phyloP scores from a whole-genome alignment of 345 rosid species.

The Sonneratia alba region DNA sequence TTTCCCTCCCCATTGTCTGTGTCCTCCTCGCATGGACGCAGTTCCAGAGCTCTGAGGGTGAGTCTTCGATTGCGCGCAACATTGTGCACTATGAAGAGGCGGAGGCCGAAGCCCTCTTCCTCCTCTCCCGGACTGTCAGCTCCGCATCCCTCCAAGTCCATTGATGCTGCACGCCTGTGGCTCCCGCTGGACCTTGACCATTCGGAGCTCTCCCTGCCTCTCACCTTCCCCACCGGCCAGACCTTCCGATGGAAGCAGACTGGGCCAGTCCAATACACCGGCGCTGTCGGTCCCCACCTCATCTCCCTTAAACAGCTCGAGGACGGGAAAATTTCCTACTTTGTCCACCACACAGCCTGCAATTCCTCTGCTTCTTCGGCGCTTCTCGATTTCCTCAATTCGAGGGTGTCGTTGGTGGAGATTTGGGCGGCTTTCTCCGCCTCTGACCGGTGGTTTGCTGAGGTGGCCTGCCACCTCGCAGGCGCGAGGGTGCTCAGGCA shows the following conservation, averaged over 20 bases:
- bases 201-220: constrained; percentile 61
- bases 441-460: constrained; percentile 57
- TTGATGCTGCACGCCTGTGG: constrained; percentile 31
- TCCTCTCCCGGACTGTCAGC: constrained; percentile 8
- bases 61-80: background rate
- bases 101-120: constrained; percentile 23
- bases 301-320: constrained; percentile 56
- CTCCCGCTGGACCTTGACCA: constrained; percentile 43
- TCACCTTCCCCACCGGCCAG: constrained; percentile 93
- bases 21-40: background rate
- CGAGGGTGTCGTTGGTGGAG: constrained; percentile 36
- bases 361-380: constrained; percentile 42
- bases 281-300: constrained; percentile 65
- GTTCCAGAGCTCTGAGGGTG: background rate
- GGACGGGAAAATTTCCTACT: constrained; percentile 42
- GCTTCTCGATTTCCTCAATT: constrained; percentile 73
- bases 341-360: constrained; percentile 32
- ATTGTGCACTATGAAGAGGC: constrained; percentile 36
- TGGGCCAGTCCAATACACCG: constrained; percentile 57
- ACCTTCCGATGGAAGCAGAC: constrained; percentile 95
- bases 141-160: constrained; percentile 12
- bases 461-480: constrained; percentile 41
- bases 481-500: constrained; percentile 93
- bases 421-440: constrained; percentile 58
- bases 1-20: background rate